Evolutionary conservation across 1,284 basidiomycete species (phyloP), one percentile per base, ranked within the genome.

Genomic region (Mycosarcoma mackinlayi): DNA sequence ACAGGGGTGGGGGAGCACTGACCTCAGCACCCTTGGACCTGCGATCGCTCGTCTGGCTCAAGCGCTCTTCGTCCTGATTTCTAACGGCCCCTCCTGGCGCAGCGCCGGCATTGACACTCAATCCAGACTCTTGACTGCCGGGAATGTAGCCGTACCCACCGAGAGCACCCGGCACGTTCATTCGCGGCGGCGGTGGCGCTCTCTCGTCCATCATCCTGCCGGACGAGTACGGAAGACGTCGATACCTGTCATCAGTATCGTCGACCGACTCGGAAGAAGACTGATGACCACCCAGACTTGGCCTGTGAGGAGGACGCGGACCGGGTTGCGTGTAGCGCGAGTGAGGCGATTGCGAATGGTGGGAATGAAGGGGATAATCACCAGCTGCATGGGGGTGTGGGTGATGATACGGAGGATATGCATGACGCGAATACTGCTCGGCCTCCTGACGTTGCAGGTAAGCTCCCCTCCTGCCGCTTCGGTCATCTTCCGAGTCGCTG

Each of bases 131-230:
- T 45, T 76, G 69, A 57, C 79, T 81, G 18, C 78, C 70, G 0
- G 78, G 71, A 27, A 81, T 81, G 46, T 79, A 78, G 10, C 76
- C 76, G 42, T 81, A 81, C 3, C 75, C 79, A 10, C 77, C 65
- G 51, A 78, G 25, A 6, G 65, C 61, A 18, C 73, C 76, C 0
- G 73, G 74, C 51, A 73, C 33, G 21, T 57, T 53, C 9, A 23
- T 28, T 4, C 68, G 30, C 24, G 53, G 21, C 11, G 30, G 37
- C 37, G 37, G 37, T 8, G 21, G 8, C 8, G 8, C 9, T 10
- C 44, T 37, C 4, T 39, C 50, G 9, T 54, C 40, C 33, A 41
- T n/a, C n/a, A n/a, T 33, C 16, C 46, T 47, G n/a, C 24, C n/a
- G 1, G 46, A 27, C 7, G 47, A 13, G 7, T 37, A 42, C 28